Evolutionary conservation across 1,284 basidiomycete genomes (phyloP).

Genomic region (Flammula alnicola): DNA sequence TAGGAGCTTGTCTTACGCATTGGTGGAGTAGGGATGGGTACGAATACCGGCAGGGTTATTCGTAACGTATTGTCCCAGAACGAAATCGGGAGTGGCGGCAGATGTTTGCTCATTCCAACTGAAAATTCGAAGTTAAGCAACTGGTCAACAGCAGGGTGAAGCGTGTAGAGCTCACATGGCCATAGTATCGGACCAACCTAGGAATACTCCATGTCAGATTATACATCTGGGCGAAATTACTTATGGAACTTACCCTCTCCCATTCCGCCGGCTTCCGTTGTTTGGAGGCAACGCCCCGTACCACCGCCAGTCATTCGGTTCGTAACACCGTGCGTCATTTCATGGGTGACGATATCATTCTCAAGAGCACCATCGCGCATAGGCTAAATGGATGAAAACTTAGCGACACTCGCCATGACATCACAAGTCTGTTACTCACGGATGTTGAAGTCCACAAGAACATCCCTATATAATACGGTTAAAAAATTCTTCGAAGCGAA

Average conservation of each 20-base stretch:
- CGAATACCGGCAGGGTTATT: constrained; percentile 40
- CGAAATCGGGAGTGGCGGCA: constrained; percentile 41
- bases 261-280: constrained; percentile 52
- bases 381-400: constrained; percentile 15
- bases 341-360: constrained; percentile 54
- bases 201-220: too few relatives aligned
- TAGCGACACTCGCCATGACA: neutral
- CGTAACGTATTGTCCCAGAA: constrained; percentile 43
- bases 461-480: constrained; percentile 32
- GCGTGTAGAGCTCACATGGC: constrained; percentile 38
- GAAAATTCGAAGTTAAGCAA: neutral
- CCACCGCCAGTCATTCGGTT: constrained; percentile 58
- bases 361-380: constrained; percentile 44
- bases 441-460: constrained; percentile 45
- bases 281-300: constrained; percentile 54
- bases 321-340: constrained; percentile 54
- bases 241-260: too few relatives aligned
- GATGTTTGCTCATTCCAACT: constrained; percentile 43
- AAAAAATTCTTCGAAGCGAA: neutral
- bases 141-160: neutral
- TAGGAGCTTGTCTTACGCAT: constrained; percentile 16
- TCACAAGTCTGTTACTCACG: constrained; percentile 14
- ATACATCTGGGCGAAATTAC: too few relatives aligned
- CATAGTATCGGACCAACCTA: constrained; percentile 59
- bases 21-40: constrained; percentile 44